A percentile compares a stretch with the other conserved stretches of the same genome.
These are phyloP conservation scores for Leccinum fibrillosum DNA, from an alignment of 768 basidiomycete genomes.

Conservation along the genomic window DNA sequence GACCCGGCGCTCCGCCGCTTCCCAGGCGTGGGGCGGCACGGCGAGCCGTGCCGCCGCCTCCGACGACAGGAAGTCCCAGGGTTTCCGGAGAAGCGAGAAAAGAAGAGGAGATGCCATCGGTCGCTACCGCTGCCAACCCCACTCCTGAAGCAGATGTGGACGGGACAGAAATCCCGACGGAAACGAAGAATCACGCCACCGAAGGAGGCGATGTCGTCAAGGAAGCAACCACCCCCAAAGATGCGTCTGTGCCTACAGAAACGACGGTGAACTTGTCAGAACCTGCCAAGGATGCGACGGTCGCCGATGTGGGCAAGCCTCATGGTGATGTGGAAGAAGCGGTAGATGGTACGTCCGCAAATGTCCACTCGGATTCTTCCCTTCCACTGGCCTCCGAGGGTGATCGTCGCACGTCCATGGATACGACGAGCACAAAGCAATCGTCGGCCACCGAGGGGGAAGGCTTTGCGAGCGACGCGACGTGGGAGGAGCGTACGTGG, in stretches of 20 bases:
- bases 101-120: conserved; percentile 1
- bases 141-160: background rate
- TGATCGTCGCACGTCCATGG: conserved; percentile 13
- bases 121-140: background rate
- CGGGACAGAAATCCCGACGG: background rate
- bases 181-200: background rate
- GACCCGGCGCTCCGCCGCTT: conserved; percentile 48
- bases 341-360: background rate
- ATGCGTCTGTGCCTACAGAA: background rate
- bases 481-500: conserved; percentile 88
- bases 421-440: conserved; percentile 24
- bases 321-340: background rate
- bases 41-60: conserved; percentile 29
- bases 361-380: background rate
- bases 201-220: background rate
- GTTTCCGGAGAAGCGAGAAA: background rate
- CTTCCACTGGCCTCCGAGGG: background rate
- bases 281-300: background rate
- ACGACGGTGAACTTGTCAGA: background rate
- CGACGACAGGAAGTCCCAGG: background rate
- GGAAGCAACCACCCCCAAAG: background rate
- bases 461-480: conserved; percentile 59
- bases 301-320: background rate
- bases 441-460: conserved; percentile 29
- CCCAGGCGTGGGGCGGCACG: conserved; percentile 65